Percentiles rank a stretch among this genome's conserved stretches.
These are phyloP conservation scores for Penicillium sp. DNA, from an alignment of 2,329 filamentous ascomycete genomes.

Conservation along the genomic window DNA sequence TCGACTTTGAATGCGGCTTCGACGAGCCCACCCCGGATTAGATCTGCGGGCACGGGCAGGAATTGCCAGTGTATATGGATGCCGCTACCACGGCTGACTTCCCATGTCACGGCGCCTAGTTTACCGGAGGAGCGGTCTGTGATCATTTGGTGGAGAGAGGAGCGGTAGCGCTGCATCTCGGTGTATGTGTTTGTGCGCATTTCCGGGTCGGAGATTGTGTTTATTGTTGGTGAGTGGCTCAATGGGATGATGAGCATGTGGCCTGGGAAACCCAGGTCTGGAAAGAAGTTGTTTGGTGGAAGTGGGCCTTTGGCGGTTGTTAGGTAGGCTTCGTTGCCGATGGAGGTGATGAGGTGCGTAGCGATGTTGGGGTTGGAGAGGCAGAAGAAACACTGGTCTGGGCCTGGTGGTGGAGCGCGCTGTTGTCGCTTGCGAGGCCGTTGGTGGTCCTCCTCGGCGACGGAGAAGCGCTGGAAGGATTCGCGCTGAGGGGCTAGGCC, in stretches of 20 bases:
- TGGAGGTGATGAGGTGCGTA: constrained; percentile 82
- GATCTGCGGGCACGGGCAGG: constrained; percentile 65
- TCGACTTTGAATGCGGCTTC: constrained; percentile 86
- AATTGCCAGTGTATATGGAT: constrained; percentile 95
- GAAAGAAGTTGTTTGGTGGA: constrained; percentile 65
- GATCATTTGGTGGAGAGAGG: constrained; percentile 75
- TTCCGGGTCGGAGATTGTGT: constrained; percentile 59
- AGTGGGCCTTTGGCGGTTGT: constrained; percentile 91
- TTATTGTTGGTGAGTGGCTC: constrained; percentile 71
- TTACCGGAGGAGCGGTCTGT: constrained; percentile 39
- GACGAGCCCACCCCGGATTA: constrained; percentile 68
- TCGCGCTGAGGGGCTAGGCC: constrained; percentile 33
- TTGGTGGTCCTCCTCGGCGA: constrained; percentile 36
- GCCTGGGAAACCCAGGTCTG: constrained; percentile 68
- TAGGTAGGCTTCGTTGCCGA: constrained; percentile 81
- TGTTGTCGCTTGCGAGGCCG: constrained; percentile 39
- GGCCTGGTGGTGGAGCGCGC: constrained; percentile 54
- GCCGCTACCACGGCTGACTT: constrained; percentile 75
- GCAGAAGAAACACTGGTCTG: constrained; percentile 90
- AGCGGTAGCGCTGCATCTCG: constrained; percentile 81
- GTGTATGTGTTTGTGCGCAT: constrained; percentile 56
- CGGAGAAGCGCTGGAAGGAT: constrained; percentile 38
- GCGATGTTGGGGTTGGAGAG: constrained; percentile 79
- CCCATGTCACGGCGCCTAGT: constrained; percentile 84
- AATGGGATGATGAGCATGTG: constrained; percentile 92